Conservation (phyloP, 1,284 basidiomycete species). For the Mycosarcoma mackinlayi region DNA sequence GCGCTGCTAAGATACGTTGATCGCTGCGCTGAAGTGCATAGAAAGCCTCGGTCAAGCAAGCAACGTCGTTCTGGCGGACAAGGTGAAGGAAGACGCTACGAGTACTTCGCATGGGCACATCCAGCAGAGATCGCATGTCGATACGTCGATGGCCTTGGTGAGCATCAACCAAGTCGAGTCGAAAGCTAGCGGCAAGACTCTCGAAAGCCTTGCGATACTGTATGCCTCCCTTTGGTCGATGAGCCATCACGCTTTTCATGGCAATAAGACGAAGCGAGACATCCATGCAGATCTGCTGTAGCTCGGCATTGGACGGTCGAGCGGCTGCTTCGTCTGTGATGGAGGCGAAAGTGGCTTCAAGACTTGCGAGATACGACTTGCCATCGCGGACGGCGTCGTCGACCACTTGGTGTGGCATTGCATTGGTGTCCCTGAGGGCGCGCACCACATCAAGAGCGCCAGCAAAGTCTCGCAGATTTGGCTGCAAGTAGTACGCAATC, state of each 20-base stretch:
- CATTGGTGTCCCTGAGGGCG: slow-evolving; percentile 37
- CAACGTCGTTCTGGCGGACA: slow-evolving; percentile 17
- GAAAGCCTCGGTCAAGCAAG: slow-evolving; percentile 10
- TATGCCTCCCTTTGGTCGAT: slow-evolving; percentile 24
- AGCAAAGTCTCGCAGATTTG: slow-evolving; percentile 30
- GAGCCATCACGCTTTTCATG: slow-evolving; percentile 31
- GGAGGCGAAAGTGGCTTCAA: slow-evolving; percentile 6
- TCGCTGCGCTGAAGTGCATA: slow-evolving; percentile 31
- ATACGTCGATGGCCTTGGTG: not conserved
- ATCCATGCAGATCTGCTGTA: slow-evolving; percentile 33
- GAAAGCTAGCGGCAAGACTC: slow-evolving; percentile 29
- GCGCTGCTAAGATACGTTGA: slow-evolving; percentile 32
- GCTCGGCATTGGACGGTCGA: slow-evolving; percentile 9
- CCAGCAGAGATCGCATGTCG: slow-evolving; percentile 4
- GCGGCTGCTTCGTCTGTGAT: not conserved
- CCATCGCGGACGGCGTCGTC: slow-evolving; percentile 34
- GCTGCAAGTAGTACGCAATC: slow-evolving; percentile 39
- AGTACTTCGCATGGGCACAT: slow-evolving; percentile 21
- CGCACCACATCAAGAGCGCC: slow-evolving; percentile 39
- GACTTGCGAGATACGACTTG: slow-evolving; percentile 13
- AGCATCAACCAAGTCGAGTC: slow-evolving; percentile 29
- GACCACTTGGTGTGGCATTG: slow-evolving; percentile 26
- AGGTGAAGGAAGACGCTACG: slow-evolving; percentile 25
- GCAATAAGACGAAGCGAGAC: slow-evolving; percentile 35
- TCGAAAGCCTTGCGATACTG: slow-evolving; percentile 40